Conservation (phyloP, 805 yeast species). For the Kodamaea jinghongensis region DNA sequence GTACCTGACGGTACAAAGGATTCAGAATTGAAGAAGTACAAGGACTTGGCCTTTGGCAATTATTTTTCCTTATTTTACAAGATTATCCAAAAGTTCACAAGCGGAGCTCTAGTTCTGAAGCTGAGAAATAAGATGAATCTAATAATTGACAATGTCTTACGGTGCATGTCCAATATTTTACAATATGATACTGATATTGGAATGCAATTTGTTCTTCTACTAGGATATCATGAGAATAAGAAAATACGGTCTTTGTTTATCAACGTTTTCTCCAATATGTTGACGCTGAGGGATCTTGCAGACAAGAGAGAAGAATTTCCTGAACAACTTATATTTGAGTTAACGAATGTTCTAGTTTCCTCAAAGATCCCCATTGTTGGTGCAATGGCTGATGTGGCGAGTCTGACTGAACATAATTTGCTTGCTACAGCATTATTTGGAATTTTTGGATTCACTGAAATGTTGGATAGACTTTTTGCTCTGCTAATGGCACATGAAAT, state of each 20-base stretch:
- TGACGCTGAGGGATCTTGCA: conserved; percentile 11
- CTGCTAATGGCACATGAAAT: conserved; percentile 64
- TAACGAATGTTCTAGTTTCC: conserved; percentile 35
- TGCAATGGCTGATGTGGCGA: conserved; percentile 59
- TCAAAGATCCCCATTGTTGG: conserved; percentile 32
- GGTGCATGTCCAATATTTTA: conserved; percentile 64
- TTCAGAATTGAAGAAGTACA: conserved; percentile 51
- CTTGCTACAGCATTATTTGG: conserved; percentile 64
- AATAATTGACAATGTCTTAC: conserved; percentile 62
- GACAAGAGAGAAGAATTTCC: conserved; percentile 27
- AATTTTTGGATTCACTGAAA: conserved; percentile 42
- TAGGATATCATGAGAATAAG: conserved; percentile 69
- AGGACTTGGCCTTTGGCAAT: conserved; percentile 62
- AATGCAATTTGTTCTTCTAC: conserved; percentile 67
- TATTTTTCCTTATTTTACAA: conserved; percentile 63
- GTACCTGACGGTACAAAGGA: conserved; percentile 55
- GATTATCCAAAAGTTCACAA: conserved; percentile 46
- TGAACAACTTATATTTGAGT: conserved; percentile 21
- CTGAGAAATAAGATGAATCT: conserved; percentile 53
- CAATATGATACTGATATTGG: conserved; percentile 77
- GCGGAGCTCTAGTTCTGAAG: conserved; percentile 17
- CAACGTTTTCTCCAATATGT: conserved; percentile 71
- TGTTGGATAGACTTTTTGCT: conserved; percentile 46
- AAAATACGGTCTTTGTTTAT: conserved; percentile 70
- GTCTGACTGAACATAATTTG: conserved; percentile 66